Conservation (phyloP, 768 basidiomycete genomes). For the Psilocybe sp. region DNA sequence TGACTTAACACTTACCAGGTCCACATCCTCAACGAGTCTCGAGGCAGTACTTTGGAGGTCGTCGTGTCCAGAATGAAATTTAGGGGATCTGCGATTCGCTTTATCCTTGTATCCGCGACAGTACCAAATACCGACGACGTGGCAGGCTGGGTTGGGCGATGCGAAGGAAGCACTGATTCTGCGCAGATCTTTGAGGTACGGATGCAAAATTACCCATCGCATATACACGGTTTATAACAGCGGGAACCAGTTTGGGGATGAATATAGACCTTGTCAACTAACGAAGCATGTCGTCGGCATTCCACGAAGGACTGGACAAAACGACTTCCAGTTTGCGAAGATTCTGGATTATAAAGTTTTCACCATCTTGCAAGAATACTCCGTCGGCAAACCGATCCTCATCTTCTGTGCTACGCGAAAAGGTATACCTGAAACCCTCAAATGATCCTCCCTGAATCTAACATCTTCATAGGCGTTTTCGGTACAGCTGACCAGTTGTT, state of each 20-base stretch:
- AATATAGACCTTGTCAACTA: slow-evolving; percentile 84
- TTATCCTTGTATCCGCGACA: slow-evolving; percentile 90
- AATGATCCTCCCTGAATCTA: not conserved
- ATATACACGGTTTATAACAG: not conserved
- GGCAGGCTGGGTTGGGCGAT: slow-evolving; percentile 78
- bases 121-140: slow-evolving; percentile 92
- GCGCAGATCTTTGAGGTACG: slow-evolving; percentile 71
- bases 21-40: slow-evolving; percentile 85
- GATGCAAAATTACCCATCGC: not conserved
- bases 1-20: slow-evolving; percentile 47
- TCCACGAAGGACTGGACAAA: slow-evolving; percentile 55
- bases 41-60: slow-evolving; percentile 93
- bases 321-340: slow-evolving; percentile 77
- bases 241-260: slow-evolving; percentile 78
- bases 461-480: slow-evolving; percentile 43
- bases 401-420: slow-evolving; percentile 89
- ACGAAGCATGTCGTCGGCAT: slow-evolving; percentile 72
- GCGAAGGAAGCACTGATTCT: slow-evolving; percentile 28
- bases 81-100: slow-evolving; percentile 67
- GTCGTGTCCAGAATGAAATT: slow-evolving; percentile 92
- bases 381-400: slow-evolving; percentile 78
- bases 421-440: slow-evolving; percentile 37
- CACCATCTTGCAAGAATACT: slow-evolving; percentile 66
- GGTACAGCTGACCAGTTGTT: slow-evolving; percentile 74
- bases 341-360: slow-evolving; percentile 75